Base-by-base conservation (phyloP, 179 eudicot genomes). In the Silene coronaria region DNA sequence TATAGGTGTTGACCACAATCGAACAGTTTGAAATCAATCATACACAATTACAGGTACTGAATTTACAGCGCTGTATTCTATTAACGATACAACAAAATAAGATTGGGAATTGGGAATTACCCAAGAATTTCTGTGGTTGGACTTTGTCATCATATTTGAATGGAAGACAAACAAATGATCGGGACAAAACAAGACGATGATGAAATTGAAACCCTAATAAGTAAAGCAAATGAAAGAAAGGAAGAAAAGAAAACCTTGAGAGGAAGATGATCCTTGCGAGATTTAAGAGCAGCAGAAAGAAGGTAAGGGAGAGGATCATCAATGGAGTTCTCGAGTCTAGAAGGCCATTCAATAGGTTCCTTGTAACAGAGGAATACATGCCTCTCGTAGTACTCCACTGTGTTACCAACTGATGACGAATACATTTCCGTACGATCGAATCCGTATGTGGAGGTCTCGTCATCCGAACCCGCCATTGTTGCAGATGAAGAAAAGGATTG, bases 361-460 rank as follows among this genome's bases (percentile, higher is more conserved):
- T 86, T 84, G 86, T 87, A 90, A 82, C 91, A 89, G 75, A 93
- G 93, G 61, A 93, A 87, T n/a, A 93, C 76, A 80, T 93, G 98
- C 45, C 98, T 89, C 19, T 85, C 91, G 86, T 86, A 88, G 6
- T 82, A 76, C 5, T 85, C 84, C 22, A 87, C 87, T 58, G 93
- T 88, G 62, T 89, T 89, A 21, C 88, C 80, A 58, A 93, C 87
- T 16, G 83, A 71, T 69, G 3, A 17, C 14, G 76, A 19, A 82
- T 70, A 86, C 98, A 93, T 93, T 77, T 91, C 98, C 26, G 82
- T 69, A 8, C 98, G 85, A 42, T 82, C 75, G 77, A 93, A 93
- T 1, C 98, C 98, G 76, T 75, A 84, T 78, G 86, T 84, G 65
- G 72, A 6, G 30, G 10, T 69, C 76, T 70, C 75, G 72, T 78